Percentiles rank a stretch among this genome's conserved stretches.
These are phyloP conservation scores for Chenopodium quinoa DNA, from an alignment of 148 eudicot species.

Conservation along the genomic window DNA sequence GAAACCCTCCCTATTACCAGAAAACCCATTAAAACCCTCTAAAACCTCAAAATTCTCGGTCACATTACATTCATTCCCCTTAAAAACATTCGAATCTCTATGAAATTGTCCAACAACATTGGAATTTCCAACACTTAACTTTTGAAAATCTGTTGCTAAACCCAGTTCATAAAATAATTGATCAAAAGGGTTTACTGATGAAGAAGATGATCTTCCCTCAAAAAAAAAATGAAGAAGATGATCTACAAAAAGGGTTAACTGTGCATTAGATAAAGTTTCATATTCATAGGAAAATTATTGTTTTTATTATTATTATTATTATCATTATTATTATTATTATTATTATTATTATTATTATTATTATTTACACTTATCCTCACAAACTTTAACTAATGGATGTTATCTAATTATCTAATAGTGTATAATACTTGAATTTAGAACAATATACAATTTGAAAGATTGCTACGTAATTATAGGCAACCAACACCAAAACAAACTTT, in stretches of 20 bases:
- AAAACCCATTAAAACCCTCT: slow-evolving; percentile 31
- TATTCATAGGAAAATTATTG: too few species aligned
- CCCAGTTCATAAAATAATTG: slow-evolving; percentile 32
- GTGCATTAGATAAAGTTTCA: too few species aligned
- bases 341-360: too few species aligned
- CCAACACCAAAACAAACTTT: too few species aligned
- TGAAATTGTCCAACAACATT: slow-evolving; percentile 24
- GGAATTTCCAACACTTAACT: slow-evolving; percentile 37
- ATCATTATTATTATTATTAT: too few species aligned
- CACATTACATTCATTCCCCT: slow-evolving; percentile 21
- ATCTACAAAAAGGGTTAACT: neutral
- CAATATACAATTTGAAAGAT: too few species aligned
- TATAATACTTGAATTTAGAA: too few species aligned
- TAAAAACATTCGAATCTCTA: slow-evolving; percentile 29
- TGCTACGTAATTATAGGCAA: too few species aligned
- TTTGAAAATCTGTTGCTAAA: slow-evolving; percentile 35
- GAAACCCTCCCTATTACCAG: slow-evolving; percentile 35
- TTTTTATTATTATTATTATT: too few species aligned
- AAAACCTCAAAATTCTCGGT: slow-evolving; percentile 26
- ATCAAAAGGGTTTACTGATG: slow-evolving; percentile 26
- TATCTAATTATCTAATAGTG: too few species aligned
- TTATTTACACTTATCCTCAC: too few species aligned
- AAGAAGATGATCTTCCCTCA: slow-evolving; percentile 17
- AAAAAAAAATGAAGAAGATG: slow-evolving; percentile 14
- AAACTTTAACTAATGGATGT: too few species aligned